Conservation (phyloP, 2,329 filamentous ascomycete species). For the Niveomyces coronatus region DNA sequence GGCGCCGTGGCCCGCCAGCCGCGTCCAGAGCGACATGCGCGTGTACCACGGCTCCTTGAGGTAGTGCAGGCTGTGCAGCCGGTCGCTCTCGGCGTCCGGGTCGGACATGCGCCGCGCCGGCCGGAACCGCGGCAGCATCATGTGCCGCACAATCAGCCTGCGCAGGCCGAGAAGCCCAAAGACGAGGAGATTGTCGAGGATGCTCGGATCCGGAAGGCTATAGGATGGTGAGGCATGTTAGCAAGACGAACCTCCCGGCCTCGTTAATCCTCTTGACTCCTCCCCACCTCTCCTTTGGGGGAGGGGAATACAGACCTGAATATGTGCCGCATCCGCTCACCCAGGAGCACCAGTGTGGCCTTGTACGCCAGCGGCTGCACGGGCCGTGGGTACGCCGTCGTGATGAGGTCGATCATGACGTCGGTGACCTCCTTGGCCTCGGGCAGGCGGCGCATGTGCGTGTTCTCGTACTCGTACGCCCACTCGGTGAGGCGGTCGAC, state of each 20-base stretch:
- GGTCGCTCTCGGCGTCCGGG: conserved; percentile 41
- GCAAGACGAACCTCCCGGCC: no score
- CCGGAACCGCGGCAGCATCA: conserved; percentile 47
- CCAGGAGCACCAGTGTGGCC: conserved; percentile 50
- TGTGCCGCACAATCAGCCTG: conserved; percentile 44
- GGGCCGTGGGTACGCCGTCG: conserved; percentile 41
- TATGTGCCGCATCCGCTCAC: conserved; percentile 49
- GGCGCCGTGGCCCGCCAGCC: conserved; percentile 44
- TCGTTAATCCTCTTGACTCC: no score
- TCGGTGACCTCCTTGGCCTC: conserved; percentile 44
- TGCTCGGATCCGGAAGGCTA: conserved; percentile 34
- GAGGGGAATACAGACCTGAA: no score
- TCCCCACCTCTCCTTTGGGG: no score
- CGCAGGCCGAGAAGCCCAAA: conserved; percentile 40
- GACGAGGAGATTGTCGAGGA: conserved; percentile 28
- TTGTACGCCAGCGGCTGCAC: conserved; percentile 37
- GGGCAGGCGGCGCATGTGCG: conserved; percentile 43
- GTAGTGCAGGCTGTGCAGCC: conserved; percentile 40
- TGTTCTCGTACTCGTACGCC: conserved; percentile 47
- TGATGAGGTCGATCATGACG: conserved; percentile 49
- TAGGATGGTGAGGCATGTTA: no score
- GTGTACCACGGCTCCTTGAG: conserved; percentile 57
- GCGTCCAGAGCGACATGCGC: conserved; percentile 46
- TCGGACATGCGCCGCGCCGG: conserved; percentile 30
- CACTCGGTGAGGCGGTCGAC: conserved; percentile 36